Base-by-base conservation (phyloP, 2,329 filamentous ascomycete genomes). In the Pyrenochaeta sp. region DNA sequence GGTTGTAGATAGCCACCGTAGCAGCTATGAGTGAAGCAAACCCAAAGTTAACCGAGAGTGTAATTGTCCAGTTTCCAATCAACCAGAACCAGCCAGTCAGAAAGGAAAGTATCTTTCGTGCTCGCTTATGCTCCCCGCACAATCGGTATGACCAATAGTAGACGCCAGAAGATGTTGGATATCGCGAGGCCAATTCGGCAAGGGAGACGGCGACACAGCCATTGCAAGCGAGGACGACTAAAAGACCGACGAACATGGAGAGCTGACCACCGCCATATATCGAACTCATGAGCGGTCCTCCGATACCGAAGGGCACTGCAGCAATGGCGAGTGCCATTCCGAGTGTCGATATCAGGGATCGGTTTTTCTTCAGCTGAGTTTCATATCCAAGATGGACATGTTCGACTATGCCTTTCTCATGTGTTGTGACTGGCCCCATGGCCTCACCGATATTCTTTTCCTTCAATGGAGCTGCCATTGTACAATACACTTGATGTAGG, bases 391-490 rank as follows among this genome's bases (percentile, higher is more conserved):
- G 40, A 1, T 48, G 45, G 12, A 49, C 45, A n/a, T 49, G 36
- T 39, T 42, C 31, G 17, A 49, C 45, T 12, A 49, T 11, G 20
- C 45, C 45, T 15, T 49, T 35, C 14, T 32, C 45, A 12, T 18
- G 21, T 7, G 45, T 87, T 7, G 85, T 30, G 7, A 49, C 36
- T 3, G 20, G 35, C 3, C 33, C 45, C 33, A 49, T 7, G 10
- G n/a, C 23, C 4, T 27, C 23, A 27, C 23, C 23, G 9, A 9
- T 5, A 9, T 4, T 27, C 23, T 27, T 27, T 27, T 27, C 23
- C 23, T 4, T 27, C 4, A 27, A 5, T 27, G 23, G 9, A 5
- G 23, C 23, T 27, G 23, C 23, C 23, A 27, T 27, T 27, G 23
- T 27, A 9, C n/a, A 27, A 27, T 4, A 27, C 4, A 27, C 4